These are phyloP conservation scores for Phytophthora sansomeana DNA, from an alignment of 352 stramenopile genomes.

Conservation along the genomic window DNA sequence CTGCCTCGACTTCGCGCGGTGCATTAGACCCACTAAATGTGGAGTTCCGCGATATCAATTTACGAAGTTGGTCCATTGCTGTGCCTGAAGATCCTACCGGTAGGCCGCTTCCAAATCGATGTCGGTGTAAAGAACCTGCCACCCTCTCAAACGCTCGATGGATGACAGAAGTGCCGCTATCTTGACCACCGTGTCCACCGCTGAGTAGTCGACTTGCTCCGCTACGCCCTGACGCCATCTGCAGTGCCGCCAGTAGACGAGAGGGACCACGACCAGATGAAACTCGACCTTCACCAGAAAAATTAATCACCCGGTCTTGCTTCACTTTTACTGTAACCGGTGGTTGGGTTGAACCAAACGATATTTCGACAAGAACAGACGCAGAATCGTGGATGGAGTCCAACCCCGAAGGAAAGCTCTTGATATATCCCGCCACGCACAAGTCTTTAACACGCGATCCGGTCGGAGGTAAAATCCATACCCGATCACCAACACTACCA, in stretches of 20 bases:
- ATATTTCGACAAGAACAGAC: conserved; percentile 61
- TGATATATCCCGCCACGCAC: conserved; percentile 65
- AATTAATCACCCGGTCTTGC: conserved; percentile 69
- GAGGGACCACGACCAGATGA: conserved; percentile 45
- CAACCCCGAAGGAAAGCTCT: conserved; percentile 63
- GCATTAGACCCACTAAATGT: conserved; percentile 16
- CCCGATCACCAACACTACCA: conserved; percentile 65
- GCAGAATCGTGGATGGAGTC: conserved; percentile 55
- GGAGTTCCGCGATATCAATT: conserved; percentile 53
- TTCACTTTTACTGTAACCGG: conserved; percentile 59
- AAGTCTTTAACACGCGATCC: conserved; percentile 45
- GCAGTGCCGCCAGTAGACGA: conserved; percentile 65
- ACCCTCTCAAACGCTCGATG: conserved; percentile 57
- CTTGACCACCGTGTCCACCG: conserved; percentile 18
- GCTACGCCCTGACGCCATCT: conserved; percentile 45
- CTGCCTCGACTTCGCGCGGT: conserved; percentile 17
- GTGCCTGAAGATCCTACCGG: conserved; percentile 26
- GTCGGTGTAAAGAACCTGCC: conserved; percentile 45
- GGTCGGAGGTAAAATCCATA: conserved; percentile 64
- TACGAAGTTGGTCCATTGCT: conserved; percentile 65
- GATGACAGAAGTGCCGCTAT: conserved; percentile 36
- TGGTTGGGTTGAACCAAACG: conserved; percentile 48
- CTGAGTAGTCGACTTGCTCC: conserved; percentile 36
- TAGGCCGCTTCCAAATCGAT: conserved; percentile 21
- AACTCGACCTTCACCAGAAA: conserved; percentile 38